Percentiles rank a stretch among this genome's conserved stretches.
Conservation (phyloP, 2,329 filamentous ascomycete species). For the Lachnellula subtilissima region DNA sequence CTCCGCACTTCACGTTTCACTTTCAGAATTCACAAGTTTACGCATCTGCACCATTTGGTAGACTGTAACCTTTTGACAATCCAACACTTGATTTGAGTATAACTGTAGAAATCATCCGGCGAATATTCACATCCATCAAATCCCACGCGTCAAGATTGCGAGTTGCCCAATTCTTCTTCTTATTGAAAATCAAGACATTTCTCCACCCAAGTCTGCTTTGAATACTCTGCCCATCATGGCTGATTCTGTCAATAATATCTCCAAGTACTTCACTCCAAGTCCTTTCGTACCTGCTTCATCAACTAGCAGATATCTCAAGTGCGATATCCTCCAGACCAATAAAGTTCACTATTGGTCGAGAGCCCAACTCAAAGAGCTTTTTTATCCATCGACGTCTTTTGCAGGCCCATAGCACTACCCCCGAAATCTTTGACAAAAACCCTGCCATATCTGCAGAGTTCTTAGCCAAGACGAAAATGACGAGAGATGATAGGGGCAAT, state of each 20-base stretch:
- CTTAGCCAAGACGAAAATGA: not conserved
- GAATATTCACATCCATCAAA: no score
- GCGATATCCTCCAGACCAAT: not conserved
- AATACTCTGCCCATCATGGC: not conserved
- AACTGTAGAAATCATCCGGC: no score
- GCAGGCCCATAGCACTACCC: not conserved
- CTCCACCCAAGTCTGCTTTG: not conserved
- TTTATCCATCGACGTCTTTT: not conserved
- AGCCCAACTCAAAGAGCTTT: not conserved
- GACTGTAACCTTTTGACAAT: not conserved
- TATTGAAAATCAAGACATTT: not conserved
- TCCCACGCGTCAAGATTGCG: not conserved
- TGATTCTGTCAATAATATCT: not conserved
- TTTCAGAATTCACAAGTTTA: not conserved
- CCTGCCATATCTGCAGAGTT: not conserved
- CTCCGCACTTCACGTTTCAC: not conserved
- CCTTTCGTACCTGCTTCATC: not conserved
- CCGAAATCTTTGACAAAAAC: not conserved
- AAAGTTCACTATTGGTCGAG: not conserved
- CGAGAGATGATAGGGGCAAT: not conserved
- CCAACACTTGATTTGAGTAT: not conserved
- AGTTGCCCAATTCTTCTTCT: no score
- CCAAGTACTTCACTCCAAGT: not conserved
- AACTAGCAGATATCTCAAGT: not conserved
- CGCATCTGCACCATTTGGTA: not conserved